phyloP scores from a whole-genome alignment of 2,329 filamentous ascomycete species.

The Elsinoe ampelina region DNA sequence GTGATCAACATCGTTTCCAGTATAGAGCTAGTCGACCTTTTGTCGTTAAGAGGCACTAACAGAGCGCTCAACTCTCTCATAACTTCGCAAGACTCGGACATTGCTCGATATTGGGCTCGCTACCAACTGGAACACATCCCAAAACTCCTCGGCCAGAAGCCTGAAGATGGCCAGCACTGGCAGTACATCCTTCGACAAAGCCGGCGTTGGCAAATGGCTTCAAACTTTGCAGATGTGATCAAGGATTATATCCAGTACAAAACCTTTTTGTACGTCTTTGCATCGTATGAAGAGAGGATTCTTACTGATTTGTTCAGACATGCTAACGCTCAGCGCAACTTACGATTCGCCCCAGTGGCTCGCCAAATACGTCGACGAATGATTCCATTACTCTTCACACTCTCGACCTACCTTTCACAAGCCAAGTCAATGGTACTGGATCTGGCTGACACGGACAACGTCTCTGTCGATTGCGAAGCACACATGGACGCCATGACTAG shows the following conservation, averaged over 20 bases:
- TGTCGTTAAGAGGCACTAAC: background rate
- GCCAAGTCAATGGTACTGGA: background rate
- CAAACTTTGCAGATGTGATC: constrained; percentile 9
- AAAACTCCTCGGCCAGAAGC: constrained; percentile 4
- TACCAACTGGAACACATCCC: constrained; percentile 11
- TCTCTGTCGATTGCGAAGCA: constrained; percentile 8
- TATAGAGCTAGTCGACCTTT: background rate
- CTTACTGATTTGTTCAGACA: background rate
- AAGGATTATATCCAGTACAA: constrained; percentile 14
- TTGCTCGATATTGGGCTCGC: constrained; percentile 11
- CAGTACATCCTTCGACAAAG: constrained; percentile 3
- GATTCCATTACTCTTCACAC: constrained; percentile 11
- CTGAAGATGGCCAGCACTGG: constrained; percentile 11
- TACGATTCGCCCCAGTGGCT: constrained; percentile 12
- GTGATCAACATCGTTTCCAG: constrained; percentile 2
- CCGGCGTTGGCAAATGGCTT: constrained; percentile 10
- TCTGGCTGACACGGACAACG: constrained; percentile 1
- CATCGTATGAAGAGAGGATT: background rate
- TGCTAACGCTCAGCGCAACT: constrained; percentile 8
- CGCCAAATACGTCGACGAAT: constrained; percentile 6
- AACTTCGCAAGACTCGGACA: background rate
- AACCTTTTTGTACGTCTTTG: constrained; percentile 10
- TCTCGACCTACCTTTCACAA: constrained; percentile 11
- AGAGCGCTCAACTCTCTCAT: constrained; percentile 2
- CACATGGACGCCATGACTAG: constrained; percentile 4